phyloP scores from a whole-genome alignment of 129 eudicot species.

The Rutidosis leptorrhynchoides region DNA sequence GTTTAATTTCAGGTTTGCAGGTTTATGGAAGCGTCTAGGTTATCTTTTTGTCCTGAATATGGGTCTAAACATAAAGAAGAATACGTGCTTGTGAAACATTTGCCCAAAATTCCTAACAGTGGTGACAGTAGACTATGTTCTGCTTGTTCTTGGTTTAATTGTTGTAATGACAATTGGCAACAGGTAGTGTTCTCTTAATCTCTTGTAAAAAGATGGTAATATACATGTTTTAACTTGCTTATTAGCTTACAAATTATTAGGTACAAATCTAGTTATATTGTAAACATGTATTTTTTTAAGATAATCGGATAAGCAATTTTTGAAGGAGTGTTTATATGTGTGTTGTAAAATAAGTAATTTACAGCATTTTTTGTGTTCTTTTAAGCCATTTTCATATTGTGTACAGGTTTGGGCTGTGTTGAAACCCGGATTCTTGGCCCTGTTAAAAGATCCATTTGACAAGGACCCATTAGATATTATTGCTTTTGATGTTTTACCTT shows the following conservation, averaged over 20 bases:
- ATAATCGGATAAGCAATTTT: not conserved
- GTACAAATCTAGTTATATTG: not conserved
- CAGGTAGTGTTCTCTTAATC: conserved; percentile 43
- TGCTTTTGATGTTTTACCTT: conserved; percentile 89
- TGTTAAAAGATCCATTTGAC: conserved; percentile 88
- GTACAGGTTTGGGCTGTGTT: conserved; percentile 95
- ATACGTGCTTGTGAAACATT: conserved; percentile 77
- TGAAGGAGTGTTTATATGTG: not conserved
- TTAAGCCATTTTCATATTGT: conserved; percentile 15
- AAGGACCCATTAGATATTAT: conserved; percentile 78
- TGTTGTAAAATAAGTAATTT: not conserved
- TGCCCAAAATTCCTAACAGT: conserved; percentile 51
- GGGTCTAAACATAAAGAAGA: conserved; percentile 98
- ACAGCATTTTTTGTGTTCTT: not conserved
- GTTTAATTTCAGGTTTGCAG: conserved; percentile 67
- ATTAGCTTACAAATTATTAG: not conserved
- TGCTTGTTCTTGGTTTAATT: conserved; percentile 61
- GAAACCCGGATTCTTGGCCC: conserved; percentile 95
- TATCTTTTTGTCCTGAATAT: conserved; percentile 89
- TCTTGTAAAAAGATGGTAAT: not conserved
- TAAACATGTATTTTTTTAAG: not conserved
- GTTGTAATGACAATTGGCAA: conserved; percentile 98
- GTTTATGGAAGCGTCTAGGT: conserved; percentile 87
- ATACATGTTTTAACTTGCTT: not conserved
- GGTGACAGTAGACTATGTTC: conserved; percentile 60